Percentiles rank a stretch among this genome's conserved stretches.
These are phyloP conservation scores for Beauveria medogensis DNA, from an alignment of 2,329 filamentous ascomycete genomes.

Conservation along the genomic window DNA sequence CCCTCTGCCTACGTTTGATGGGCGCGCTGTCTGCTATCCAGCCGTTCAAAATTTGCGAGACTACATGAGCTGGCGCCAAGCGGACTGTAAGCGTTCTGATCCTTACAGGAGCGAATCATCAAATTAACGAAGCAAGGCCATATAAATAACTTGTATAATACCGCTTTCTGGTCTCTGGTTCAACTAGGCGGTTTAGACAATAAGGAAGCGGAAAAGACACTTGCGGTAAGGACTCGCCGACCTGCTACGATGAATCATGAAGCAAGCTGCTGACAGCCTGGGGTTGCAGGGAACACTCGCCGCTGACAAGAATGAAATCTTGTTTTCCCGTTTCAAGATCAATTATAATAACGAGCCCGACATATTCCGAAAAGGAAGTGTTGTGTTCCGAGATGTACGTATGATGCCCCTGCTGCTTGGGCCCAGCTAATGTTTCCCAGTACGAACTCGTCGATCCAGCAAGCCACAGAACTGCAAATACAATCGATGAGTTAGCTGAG, in stretches of 20 bases:
- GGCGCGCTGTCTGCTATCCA: constrained; percentile 83
- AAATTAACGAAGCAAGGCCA: constrained; percentile 52
- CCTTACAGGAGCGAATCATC: background rate
- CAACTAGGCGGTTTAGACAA: constrained; percentile 66
- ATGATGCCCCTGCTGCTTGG: background rate
- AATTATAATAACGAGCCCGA: constrained; percentile 97
- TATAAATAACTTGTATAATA: constrained; percentile 98
- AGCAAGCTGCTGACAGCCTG: constrained; percentile 15
- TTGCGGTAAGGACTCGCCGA: constrained; percentile 51
- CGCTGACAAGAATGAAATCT: constrained; percentile 89
- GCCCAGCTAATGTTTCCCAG: constrained; percentile 33
- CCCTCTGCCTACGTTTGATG: constrained; percentile 85
- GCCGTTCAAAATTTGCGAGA: constrained; percentile 74
- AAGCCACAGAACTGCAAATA: constrained; percentile 36
- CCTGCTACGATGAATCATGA: background rate
- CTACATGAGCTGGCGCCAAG: constrained; percentile 96
- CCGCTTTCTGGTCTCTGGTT: constrained; percentile 87
- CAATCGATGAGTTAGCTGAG: constrained; percentile 42
- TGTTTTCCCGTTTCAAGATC: constrained; percentile 80
- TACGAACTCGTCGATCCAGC: constrained; percentile 61
- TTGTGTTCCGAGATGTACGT: constrained; percentile 73
- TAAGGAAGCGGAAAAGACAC: constrained; percentile 69
- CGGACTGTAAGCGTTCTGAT: constrained; percentile 61
- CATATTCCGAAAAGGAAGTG: constrained; percentile 88
- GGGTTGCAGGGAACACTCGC: constrained; percentile 64